These are phyloP conservation scores for Allomyces javanicus DNA, from an alignment of 192 early-diverging fungal genomes.

Conservation along the genomic window DNA sequence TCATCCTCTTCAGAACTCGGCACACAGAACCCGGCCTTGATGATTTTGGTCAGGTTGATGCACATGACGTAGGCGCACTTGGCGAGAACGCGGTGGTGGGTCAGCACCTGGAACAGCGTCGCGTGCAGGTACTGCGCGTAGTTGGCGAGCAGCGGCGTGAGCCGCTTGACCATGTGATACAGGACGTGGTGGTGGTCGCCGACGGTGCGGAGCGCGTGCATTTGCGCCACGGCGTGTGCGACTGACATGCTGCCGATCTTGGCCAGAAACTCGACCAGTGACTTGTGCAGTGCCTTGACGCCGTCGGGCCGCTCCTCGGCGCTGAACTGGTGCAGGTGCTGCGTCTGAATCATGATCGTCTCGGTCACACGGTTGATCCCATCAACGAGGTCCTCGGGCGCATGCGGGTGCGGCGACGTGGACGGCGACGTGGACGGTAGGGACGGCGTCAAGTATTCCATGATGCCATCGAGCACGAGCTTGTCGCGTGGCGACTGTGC, in stretches of 20 bases:
- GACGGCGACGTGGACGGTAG: too few relatives aligned
- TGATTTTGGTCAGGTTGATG: conserved; percentile 45
- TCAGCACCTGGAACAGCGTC: conserved; percentile 24
- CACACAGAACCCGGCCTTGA: conserved; percentile 74
- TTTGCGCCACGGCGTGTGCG: neutral
- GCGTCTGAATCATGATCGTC: neutral
- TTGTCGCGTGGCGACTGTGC: neutral
- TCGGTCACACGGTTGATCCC: neutral
- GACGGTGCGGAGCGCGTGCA: neutral
- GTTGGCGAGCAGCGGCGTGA: conserved; percentile 1
- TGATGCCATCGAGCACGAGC: neutral
- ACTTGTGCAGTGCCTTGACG: neutral
- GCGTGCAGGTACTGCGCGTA: neutral
- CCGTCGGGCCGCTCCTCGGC: neutral
- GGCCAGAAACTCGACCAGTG: neutral
- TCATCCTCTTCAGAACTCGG: conserved; percentile 46
- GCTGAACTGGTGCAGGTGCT: neutral
- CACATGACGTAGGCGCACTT: conserved; percentile 53
- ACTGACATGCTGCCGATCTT: neutral
- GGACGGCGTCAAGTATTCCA: neutral
- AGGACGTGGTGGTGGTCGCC: neutral
- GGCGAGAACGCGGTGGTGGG: conserved; percentile 43
- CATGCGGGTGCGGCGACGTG: too few relatives aligned
- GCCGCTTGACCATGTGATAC: neutral
- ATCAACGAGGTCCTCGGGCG: too few relatives aligned